These are phyloP conservation scores for Fraxinus greggii DNA, from an alignment of 305 asterid genomes.

Conservation along the genomic window DNA sequence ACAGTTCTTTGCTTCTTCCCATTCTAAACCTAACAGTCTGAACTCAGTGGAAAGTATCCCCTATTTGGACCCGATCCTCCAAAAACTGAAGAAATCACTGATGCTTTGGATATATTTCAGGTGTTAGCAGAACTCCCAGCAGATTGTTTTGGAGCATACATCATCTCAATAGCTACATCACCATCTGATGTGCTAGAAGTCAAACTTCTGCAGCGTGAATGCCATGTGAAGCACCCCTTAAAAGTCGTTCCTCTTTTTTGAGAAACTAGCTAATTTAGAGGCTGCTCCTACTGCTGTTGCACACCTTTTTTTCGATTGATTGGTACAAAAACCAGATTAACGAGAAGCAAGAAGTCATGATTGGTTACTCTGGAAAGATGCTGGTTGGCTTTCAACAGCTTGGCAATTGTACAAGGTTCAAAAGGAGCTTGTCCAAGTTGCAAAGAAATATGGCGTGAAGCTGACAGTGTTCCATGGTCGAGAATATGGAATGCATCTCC, in stretches of 20 bases:
- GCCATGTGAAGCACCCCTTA: conserved; percentile 59
- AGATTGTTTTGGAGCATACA: conserved; percentile 75
- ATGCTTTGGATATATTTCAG: conserved; percentile 56
- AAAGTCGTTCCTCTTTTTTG: conserved; percentile 71
- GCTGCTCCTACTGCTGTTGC: conserved; percentile 76
- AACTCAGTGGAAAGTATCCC: conserved; percentile 68
- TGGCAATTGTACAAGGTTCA: conserved; percentile 83
- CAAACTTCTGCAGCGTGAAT: conserved; percentile 77
- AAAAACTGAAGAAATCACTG: conserved; percentile 65
- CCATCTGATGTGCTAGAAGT: conserved; percentile 80
- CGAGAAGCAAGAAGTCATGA: conserved; percentile 78
- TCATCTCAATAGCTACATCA: conserved; percentile 82
- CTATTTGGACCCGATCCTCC: conserved; percentile 74
- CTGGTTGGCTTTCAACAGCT: conserved; percentile 70
- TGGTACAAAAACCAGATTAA: conserved; percentile 66
- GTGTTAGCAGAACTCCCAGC: conserved; percentile 70
- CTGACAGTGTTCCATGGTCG: conserved; percentile 80
- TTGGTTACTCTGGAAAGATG: conserved; percentile 81
- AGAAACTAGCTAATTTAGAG: conserved; percentile 64
- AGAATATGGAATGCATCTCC: conserved; percentile 83
- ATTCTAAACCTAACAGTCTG: conserved; percentile 28
- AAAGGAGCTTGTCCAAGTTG: conserved; percentile 69
- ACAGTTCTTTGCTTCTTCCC: no score
- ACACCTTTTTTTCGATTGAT: conserved; percentile 66
- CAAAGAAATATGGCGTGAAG: conserved; percentile 63